Evolutionary conservation across 805 yeast genomes (phyloP).

Genomic region (Wickerhamomyces chaumierensis): DNA sequence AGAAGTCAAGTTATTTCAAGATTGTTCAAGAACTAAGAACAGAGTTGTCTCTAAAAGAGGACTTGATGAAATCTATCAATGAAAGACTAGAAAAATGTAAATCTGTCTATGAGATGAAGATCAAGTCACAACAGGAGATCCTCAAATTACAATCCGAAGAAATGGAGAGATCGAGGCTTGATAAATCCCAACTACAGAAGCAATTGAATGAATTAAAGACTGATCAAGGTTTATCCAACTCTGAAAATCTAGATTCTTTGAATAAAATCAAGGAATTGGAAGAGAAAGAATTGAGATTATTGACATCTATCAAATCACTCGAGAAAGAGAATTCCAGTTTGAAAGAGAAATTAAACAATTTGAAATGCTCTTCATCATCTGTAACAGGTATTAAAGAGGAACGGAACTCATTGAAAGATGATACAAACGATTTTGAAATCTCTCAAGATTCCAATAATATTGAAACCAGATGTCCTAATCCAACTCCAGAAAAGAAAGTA

Average conservation of each 20-base stretch:
- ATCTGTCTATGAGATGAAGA: constrained; percentile 22
- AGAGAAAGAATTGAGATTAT: no score
- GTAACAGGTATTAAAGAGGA: no score
- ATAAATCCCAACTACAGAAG: constrained; percentile 6
- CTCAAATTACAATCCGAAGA: constrained; percentile 19
- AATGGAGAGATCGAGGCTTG: constrained; percentile 11
- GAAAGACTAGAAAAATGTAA: constrained; percentile 12
- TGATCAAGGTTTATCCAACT: constrained; percentile 5
- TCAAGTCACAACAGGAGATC: constrained; percentile 25
- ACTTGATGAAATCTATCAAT: constrained; percentile 3
- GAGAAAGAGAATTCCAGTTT: constrained; percentile 2
- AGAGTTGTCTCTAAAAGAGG: neutral
- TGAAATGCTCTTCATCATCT: no score
- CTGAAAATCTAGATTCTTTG: no score
- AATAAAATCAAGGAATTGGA: no score
- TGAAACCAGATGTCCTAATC: no score
- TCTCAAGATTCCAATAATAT: no score
- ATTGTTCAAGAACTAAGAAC: constrained; percentile 1
- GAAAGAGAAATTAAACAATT: no score
- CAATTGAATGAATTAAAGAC: constrained; percentile 4
- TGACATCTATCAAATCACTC: neutral
- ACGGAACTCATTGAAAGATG: no score
- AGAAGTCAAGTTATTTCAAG: neutral
- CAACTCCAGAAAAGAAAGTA: no score
- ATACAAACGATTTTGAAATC: no score